These are phyloP conservation scores for Gyrodon lividus DNA, from an alignment of 768 basidiomycete species.

Conservation along the genomic window DNA sequence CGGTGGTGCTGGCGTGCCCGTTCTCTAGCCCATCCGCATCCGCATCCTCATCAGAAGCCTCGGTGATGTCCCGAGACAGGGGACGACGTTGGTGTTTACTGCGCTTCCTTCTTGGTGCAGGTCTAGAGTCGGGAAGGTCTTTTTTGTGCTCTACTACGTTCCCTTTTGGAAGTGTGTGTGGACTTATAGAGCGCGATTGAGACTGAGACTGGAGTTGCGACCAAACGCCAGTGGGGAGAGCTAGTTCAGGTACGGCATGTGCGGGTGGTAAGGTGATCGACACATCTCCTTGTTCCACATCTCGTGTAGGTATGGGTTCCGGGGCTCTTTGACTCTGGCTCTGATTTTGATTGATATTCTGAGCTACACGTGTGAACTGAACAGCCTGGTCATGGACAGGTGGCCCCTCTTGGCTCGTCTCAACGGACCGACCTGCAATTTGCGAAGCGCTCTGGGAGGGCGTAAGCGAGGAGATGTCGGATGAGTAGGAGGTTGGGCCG, in stretches of 20 bases:
- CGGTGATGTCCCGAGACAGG: constrained; percentile 25
- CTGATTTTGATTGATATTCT: not conserved
- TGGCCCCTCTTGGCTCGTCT: constrained; percentile 15
- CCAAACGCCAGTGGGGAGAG: constrained; percentile 23
- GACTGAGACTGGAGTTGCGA: not conserved
- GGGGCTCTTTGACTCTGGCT: not conserved
- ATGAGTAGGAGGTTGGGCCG: constrained; percentile 33
- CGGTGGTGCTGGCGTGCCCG: not conserved
- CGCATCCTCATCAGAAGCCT: constrained; percentile 23
- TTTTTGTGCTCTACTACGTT: not conserved
- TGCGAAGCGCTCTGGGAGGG: constrained; percentile 82
- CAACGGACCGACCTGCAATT: constrained; percentile 20
- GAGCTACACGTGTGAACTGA: not conserved
- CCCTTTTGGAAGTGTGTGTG: not conserved
- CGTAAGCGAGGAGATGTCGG: constrained; percentile 63
- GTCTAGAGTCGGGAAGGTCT: not conserved
- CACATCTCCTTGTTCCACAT: constrained; percentile 6
- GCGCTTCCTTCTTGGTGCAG: constrained; percentile 2
- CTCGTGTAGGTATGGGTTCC: not conserved
- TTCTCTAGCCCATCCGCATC: constrained; percentile 4
- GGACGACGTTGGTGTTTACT: constrained; percentile 14
- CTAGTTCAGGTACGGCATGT: constrained; percentile 28
- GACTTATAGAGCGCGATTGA: too few species aligned
- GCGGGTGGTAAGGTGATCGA: constrained; percentile 24
- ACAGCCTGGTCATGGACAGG: constrained; percentile 3